Evolutionary conservation across 148 eudicot genomes (phyloP), one percentile per base, ranked within the genome.

Genomic region (Rhododendron mucronatum): DNA sequence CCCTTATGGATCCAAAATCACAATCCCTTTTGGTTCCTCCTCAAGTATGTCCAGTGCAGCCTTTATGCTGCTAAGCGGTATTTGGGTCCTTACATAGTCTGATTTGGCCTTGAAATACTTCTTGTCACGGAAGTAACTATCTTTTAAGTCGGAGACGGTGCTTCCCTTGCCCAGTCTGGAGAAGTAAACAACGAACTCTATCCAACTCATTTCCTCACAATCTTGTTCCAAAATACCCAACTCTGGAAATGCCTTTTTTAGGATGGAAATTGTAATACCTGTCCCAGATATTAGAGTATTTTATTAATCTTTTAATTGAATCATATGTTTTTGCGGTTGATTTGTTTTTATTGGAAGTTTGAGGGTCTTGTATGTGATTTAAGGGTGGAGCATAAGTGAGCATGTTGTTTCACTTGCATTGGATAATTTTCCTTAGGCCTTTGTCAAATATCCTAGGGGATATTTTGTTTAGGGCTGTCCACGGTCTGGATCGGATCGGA

Each of bases 1-100:
- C 11, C 95, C 94, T 45, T 90, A 91, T 11, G 95, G 94, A 84
- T 93, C 95, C 41, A 93, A 33, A 18, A 91, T 88, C 2, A 92
- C 90, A 57, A 75, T 84, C 59, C 95, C 95, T 86, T 92, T 91
- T 18, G 94, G 90, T 87, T 93, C 91, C 71, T 90, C 83, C 37
- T 88, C 89, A 1, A 93, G 93, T 21, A 89, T 86, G 74, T 85
- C 87, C 15, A 93, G n/a, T 2, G 86, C 88, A 1, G 73, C 28
- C 45, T 39, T 83, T 55, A 92, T 18, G 7, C 91, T 93, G 16
- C 63, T 71, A 1, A 78, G 9, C 30, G 91, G 53, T 4, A 93
- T 86, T 0, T 79, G 88, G 5, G 63, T 81, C 69, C 75, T 87
- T 28, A 93, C 94, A 35, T 84, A 93, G 80, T 93, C 94, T 16